Percentiles rank a stretch among this genome's conserved stretches.
phyloP scores from a whole-genome alignment of 352 stramenopile species.

The Aphanomyces euteiches region DNA sequence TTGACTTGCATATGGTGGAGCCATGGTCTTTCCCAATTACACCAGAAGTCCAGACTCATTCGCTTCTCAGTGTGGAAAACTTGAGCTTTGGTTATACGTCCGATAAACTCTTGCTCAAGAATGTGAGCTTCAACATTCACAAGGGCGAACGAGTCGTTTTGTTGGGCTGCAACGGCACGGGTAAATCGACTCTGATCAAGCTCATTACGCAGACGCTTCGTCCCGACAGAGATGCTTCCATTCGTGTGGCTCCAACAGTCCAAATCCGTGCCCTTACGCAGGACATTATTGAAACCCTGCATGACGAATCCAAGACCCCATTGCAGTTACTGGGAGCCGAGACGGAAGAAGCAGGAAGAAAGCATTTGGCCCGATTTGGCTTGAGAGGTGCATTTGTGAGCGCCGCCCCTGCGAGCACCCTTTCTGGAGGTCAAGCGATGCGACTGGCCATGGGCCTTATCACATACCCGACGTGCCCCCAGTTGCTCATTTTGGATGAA shows the following conservation, averaged over 20 bases:
- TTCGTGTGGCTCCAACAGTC: conserved; percentile 49
- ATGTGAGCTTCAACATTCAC: conserved; percentile 66
- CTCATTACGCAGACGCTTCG: conserved; percentile 63
- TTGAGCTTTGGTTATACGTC: conserved; percentile 47
- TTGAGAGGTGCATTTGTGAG: conserved; percentile 29
- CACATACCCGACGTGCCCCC: conserved; percentile 58
- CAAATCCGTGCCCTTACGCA: conserved; percentile 56
- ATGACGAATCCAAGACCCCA: conserved; percentile 51
- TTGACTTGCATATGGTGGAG: conserved; percentile 48
- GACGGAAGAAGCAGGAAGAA: conserved; percentile 32
- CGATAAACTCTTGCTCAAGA: conserved; percentile 44
- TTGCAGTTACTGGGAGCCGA: conserved; percentile 43
- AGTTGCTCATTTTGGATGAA: conserved; percentile 86
- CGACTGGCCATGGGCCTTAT: conserved; percentile 30
- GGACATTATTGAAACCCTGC: conserved; percentile 59
- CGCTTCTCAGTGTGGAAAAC: conserved; percentile 55
- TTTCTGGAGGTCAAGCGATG: conserved; percentile 18
- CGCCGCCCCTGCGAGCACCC: neutral
- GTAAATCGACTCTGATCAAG: conserved; percentile 93
- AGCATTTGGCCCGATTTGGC: conserved; percentile 47
- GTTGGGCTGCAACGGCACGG: conserved; percentile 78
- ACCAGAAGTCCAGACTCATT: conserved; percentile 32
- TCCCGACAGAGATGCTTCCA: neutral
- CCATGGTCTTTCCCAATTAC: neutral
- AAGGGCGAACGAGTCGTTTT: conserved; percentile 81